Evolutionary conservation across 2,329 filamentous ascomycete genomes (phyloP), one percentile per base, ranked within the genome.

Genomic region (Furcasterigmium furcatum): DNA sequence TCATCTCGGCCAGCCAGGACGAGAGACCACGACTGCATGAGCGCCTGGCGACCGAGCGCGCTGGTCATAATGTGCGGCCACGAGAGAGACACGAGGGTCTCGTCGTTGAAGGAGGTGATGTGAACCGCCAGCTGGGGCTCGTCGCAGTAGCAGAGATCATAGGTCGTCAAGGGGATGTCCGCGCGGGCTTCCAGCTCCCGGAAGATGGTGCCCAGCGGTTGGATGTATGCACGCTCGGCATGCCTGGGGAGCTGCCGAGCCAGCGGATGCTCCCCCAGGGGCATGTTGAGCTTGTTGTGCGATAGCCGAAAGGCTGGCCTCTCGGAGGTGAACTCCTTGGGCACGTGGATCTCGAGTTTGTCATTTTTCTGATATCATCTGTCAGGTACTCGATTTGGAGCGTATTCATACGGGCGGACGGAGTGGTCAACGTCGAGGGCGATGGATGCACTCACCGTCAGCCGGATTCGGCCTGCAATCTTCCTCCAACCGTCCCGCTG

Each of bases 61-160:
- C 79, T 76, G 48, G 68, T 66, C 4, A 76, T 53, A 0, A 66
- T 69, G 53, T 80, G 77, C 4, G 70, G 66, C 57, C 65, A 76
- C 1, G 59, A 60, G 1, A 80, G 46, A 0, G 65, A 63, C 1
- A 80, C 60, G 0, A 80, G 55, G 0, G 77, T 80, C 1, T 72
- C 70, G 46, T 81, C 70, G 3, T 52, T 52, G 52, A 80, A 80
- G 0, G 66, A 65, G 2, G 69, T 65, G 38, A 79, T 60, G 46
- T 76, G 72, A 4, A 80, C 57, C 4, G 64, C 64, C 4, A 80
- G 52, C 51, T 72, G 68, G 1, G 75, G 74, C n/a, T 51, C 55
- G 52, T 77, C 73, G 4, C 54, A 48, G 41, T 57, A 52, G 12
- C 72, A 43, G 50, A 67, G 74, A 46, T 75, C 71, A 1, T 61